These are phyloP conservation scores for Volvox reticuliferus DNA, from an alignment of 139 green algal species.

Conservation along the genomic window DNA sequence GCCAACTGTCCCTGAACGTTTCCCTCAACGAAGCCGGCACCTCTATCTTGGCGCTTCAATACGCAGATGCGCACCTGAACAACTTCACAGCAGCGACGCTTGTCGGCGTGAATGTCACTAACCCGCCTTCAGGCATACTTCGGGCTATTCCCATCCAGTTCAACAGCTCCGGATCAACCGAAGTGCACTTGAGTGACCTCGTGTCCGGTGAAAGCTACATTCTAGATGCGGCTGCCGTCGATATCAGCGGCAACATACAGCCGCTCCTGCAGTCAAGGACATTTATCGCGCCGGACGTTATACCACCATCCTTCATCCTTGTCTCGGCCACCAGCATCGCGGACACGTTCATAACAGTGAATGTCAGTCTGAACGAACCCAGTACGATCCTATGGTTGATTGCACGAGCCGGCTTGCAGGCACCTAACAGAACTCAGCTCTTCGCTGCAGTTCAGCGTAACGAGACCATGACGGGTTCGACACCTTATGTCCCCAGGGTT, in stretches of 20 bases:
- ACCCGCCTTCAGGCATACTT: neutral
- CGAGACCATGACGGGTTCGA: neutral
- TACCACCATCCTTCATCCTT: conserved; percentile 44
- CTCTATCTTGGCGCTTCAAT: conserved; percentile 28
- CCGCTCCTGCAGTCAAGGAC: neutral
- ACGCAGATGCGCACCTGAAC: neutral
- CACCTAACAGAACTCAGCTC: neutral
- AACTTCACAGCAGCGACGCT: conserved; percentile 9
- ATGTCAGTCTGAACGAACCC: conserved; percentile 48
- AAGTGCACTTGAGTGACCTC: neutral
- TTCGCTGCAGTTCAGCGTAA: neutral
- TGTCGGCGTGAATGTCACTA: neutral
- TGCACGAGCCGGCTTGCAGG: neutral
- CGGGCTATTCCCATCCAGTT: neutral
- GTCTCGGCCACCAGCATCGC: neutral
- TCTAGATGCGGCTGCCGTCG: conserved; percentile 36
- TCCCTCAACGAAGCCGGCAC: conserved; percentile 42
- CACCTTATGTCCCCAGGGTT: neutral
- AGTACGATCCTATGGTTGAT: conserved; percentile 29
- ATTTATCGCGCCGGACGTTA: conserved; percentile 48
- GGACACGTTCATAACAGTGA: conserved; percentile 48
- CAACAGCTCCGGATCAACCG: neutral
- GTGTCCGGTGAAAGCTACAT: conserved; percentile 17
- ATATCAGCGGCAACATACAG: conserved; percentile 49
- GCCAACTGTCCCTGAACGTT: conserved; percentile 32